These are phyloP conservation scores for Sclerospora graminicola DNA, from an alignment of 352 stramenopile species.

Conservation along the genomic window DNA sequence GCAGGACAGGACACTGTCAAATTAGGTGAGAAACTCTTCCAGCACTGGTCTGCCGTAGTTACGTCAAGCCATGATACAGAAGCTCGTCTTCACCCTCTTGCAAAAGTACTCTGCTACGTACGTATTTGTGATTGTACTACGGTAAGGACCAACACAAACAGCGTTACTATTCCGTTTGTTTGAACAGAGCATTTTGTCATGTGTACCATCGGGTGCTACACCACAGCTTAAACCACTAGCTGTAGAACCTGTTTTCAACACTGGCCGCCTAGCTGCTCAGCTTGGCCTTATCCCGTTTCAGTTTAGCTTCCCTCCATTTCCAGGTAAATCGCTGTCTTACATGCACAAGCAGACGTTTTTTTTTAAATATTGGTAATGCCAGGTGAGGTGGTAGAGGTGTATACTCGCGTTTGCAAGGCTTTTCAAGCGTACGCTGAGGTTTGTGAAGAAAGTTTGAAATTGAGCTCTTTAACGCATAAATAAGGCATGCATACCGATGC, in stretches of 20 bases:
- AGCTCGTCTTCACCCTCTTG: conserved; percentile 36
- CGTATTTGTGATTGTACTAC: conserved; percentile 7
- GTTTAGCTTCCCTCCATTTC: conserved; percentile 40
- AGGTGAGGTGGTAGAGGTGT: conserved; percentile 38
- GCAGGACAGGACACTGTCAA: conserved; percentile 44
- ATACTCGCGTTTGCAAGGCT: conserved; percentile 41
- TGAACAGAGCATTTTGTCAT: conserved; percentile 49
- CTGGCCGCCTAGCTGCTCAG: conserved; percentile 25
- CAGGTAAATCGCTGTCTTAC: conserved; percentile 8
- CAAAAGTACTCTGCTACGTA: conserved; percentile 50
- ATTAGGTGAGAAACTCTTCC: conserved; percentile 44
- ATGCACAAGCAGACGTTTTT: neutral
- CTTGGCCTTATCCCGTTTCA: conserved; percentile 36
- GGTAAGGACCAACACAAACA: neutral
- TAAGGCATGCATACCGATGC: too few species aligned
- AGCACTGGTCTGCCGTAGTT: conserved; percentile 33
- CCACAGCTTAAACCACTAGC: conserved; percentile 12
- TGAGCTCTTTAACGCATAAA: neutral
- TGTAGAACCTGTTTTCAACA: conserved; percentile 26
- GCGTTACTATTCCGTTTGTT: neutral
- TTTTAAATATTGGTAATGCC: neutral
- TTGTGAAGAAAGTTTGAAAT: conserved; percentile 2
- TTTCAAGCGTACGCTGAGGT: conserved; percentile 70
- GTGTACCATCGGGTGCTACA: conserved; percentile 20
- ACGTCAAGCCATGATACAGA: conserved; percentile 13